phyloP scores from a whole-genome alignment of 73 alveolate species.

The Uronychia setigera region DNA sequence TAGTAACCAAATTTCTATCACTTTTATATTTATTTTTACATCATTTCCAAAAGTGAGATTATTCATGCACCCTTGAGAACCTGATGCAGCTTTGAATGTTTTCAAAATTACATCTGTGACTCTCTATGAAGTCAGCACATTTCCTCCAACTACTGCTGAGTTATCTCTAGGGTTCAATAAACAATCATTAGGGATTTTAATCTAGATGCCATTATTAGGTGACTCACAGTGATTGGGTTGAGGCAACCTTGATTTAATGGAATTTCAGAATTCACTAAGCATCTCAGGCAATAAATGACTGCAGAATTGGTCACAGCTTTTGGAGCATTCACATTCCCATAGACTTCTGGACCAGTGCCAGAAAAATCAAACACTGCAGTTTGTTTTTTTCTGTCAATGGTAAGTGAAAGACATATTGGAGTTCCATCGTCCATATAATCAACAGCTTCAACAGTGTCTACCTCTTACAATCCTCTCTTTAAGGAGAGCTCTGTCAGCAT shows the following conservation, averaged over 20 bases:
- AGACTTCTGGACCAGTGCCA: conserved; percentile 67
- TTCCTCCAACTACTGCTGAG: conserved; percentile 95
- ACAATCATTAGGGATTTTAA: conserved; percentile 68
- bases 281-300: conserved; percentile 84
- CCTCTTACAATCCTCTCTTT: conserved; percentile 41
- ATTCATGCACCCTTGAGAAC: conserved; percentile 93
- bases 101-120: conserved; percentile 86
- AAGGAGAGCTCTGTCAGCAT: conserved; percentile 71
- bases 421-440: conserved; percentile 93
- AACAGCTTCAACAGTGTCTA: conserved; percentile 61
- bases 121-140: conserved; percentile 85
- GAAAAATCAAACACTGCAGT: conserved; percentile 79
- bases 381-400: conserved; percentile 61
- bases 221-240: conserved; percentile 73
- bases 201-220: conserved; percentile 2
- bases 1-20: conserved; percentile 54
- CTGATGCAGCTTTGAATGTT: conserved; percentile 86
- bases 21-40: not conserved
- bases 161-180: conserved; percentile 71
- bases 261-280: conserved; percentile 85
- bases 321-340: conserved; percentile 81
- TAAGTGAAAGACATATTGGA: conserved; percentile 47
- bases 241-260: conserved; percentile 93
- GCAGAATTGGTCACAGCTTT: conserved; percentile 86
- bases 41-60: conserved; percentile 88